Evolutionary conservation across 2,329 filamentous ascomycete species (phyloP), one percentile per base, ranked within the genome.

Genomic region (Alternaria sp.): DNA sequence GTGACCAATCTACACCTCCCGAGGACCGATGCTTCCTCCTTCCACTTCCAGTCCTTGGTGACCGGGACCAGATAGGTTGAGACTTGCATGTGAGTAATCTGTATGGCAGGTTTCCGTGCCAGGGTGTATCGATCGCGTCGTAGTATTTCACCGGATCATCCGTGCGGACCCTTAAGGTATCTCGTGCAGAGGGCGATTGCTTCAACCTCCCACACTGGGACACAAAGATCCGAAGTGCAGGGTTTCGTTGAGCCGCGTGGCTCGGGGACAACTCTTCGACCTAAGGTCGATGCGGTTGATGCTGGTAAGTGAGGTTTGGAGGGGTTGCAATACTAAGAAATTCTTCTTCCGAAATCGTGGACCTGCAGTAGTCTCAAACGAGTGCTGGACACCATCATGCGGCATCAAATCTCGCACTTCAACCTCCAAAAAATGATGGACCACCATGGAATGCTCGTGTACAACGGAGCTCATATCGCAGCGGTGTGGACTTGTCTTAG

Each of bases 351-450:
- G 38, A 59, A 62, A 59, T 20, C 20, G 61, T 61, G 61, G 59
- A 65, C 67, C 59, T 69, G 65, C 65, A 71, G 62, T 68, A 69
- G 65, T 47, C 47, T 64, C 59, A 69, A 71, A 68, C 65, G 53
- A 41, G 30, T 48, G 41, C 56, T 58, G 39, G 61, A 58, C 38
- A 57, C 42, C 34, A 36, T 59, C 26, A 46, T 48, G 46, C 38
- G 51, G 20, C 26, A 42, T 39, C 47, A 24, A 26, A 57, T 52
- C 14, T 59, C 48, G 48, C 52, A 52, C 47, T 39, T 49, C 20
- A 41, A 26, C 22, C 34, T 63, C 39, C 46, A 51, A 58, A 48
- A 20, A 44, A 46, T 36, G 41, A 41, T n/a, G 38, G 46, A 14
- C 18, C 30, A 55, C 39, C 39, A 38, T 32, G 18, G 24, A 11